A percentile compares a stretch with the other conserved stretches of the same genome.
Conservation (phyloP, 805 yeast species). For the Kodamaea restingae region DNA sequence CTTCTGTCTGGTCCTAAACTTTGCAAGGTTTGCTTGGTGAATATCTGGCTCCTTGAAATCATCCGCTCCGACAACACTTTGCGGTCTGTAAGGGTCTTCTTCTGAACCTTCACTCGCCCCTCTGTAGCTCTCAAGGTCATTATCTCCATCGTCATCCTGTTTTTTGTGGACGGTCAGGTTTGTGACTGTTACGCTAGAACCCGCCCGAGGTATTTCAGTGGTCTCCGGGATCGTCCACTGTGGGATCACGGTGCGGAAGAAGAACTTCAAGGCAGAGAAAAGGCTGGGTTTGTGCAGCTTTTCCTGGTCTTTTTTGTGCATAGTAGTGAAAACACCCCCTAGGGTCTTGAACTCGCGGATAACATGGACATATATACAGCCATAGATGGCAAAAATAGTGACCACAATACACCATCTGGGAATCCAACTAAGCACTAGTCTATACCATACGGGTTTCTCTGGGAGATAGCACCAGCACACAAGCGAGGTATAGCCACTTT, state of each 20-base stretch:
- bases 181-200: constrained; percentile 4
- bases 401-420: constrained; percentile 69
- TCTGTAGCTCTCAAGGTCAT: constrained; percentile 16
- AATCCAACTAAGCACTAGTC: constrained; percentile 73
- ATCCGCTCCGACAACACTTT: constrained; percentile 9
- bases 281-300: constrained; percentile 28
- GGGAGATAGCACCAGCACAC: constrained; percentile 82
- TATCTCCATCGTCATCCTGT: constrained; percentile 22
- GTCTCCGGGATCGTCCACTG: constrained; percentile 25
- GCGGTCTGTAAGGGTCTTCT: constrained; percentile 15
- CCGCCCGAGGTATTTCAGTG: not conserved
- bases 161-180: constrained; percentile 2
- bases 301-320: constrained; percentile 19
- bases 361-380: constrained; percentile 70
- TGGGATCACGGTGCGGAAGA: constrained; percentile 24
- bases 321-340: constrained; percentile 42
- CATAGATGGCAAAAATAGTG: constrained; percentile 59
- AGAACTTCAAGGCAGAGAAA: constrained; percentile 30
- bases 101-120: not conserved
- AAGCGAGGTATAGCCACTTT: constrained; percentile 49
- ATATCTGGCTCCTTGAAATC: constrained; percentile 34
- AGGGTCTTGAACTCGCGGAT: constrained; percentile 54
- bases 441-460: constrained; percentile 65
- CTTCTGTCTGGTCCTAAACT: constrained; percentile 58
- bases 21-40: constrained; percentile 57